Percentiles rank a stretch among this genome's conserved stretches.
phyloP scores from a whole-genome alignment of 2,329 filamentous ascomycete genomes.

The Aspergillus quadricinctus region DNA sequence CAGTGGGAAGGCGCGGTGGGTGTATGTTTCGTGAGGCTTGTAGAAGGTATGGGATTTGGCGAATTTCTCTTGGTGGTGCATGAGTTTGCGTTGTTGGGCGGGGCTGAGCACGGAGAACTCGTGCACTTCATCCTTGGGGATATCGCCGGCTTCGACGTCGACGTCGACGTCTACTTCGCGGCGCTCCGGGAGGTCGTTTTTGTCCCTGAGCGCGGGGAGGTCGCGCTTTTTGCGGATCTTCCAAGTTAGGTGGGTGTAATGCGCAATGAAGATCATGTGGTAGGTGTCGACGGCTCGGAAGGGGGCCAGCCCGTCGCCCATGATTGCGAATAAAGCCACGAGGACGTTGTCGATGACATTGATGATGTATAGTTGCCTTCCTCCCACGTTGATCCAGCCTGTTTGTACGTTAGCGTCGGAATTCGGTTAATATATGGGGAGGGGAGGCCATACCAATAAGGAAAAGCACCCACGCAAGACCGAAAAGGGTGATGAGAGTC shows the following conservation, averaged over 20 bases:
- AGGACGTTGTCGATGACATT: constrained; percentile 68
- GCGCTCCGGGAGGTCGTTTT: constrained; percentile 61
- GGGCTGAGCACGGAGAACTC: constrained; percentile 61
- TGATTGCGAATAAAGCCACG: constrained; percentile 65
- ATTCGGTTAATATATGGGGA: neutral
- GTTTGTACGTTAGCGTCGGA: constrained; percentile 2
- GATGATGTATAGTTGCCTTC: constrained; percentile 63
- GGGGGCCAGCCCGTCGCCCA: constrained; percentile 66
- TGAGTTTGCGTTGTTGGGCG: constrained; percentile 63
- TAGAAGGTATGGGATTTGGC: constrained; percentile 83
- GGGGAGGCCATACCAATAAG: constrained; percentile 60
- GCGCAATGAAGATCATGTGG: constrained; percentile 78
- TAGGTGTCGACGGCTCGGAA: constrained; percentile 80
- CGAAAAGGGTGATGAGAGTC: constrained; percentile 76
- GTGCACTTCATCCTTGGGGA: constrained; percentile 44
- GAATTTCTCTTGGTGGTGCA: constrained; percentile 76
- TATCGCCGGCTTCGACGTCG: constrained; percentile 43
- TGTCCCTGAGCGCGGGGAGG: constrained; percentile 61
- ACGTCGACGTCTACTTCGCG: constrained; percentile 39
- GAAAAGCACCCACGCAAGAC: constrained; percentile 85
- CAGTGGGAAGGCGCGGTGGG: constrained; percentile 74
- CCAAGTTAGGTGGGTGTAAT: constrained; percentile 66
- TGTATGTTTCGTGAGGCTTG: constrained; percentile 80
- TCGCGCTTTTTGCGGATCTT: constrained; percentile 58
- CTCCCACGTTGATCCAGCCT: constrained; percentile 78